phyloP scores from a whole-genome alignment of 2,329 filamentous ascomycete species.

The Ophiocordyceps camponoti-saundersi region DNA sequence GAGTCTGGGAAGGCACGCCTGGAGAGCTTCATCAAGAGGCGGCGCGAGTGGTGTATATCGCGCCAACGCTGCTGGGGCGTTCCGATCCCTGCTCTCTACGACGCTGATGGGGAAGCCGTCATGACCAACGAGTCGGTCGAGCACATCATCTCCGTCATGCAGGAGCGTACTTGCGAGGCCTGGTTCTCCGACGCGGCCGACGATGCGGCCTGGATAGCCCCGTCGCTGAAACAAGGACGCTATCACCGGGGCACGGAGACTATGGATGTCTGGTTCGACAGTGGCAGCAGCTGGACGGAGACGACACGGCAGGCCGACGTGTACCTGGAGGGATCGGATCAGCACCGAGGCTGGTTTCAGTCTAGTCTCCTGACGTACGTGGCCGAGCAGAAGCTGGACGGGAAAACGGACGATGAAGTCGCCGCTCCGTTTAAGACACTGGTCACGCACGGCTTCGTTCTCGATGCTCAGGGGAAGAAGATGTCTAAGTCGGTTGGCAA shows the following conservation, averaged over 20 bases:
- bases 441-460: constrained; percentile 90
- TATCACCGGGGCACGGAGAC: constrained; percentile 76
- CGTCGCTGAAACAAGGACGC: constrained; percentile 33
- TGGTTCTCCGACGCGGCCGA: constrained; percentile 80
- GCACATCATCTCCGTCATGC: constrained; percentile 68
- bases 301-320: constrained; percentile 51
- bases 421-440: constrained; percentile 65
- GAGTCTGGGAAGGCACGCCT: constrained; percentile 56
- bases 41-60: constrained; percentile 96
- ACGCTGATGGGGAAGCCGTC: constrained; percentile 54
- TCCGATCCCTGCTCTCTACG: constrained; percentile 81
- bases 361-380: constrained; percentile 82
- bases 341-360: constrained; percentile 97
- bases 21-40: constrained; percentile 69
- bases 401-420: constrained; percentile 9
- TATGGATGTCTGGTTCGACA: constrained; percentile 99
- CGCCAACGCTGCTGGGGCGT: constrained; percentile 93
- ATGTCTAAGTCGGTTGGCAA: constrained; percentile 98
- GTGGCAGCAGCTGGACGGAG: constrained; percentile 79
- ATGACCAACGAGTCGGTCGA: constrained; percentile 63
- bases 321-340: constrained; percentile 87
- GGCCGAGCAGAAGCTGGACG: constrained; percentile 35
- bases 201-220: constrained; percentile 62
- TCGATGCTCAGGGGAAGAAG: constrained; percentile 82
- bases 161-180: constrained; percentile 65